Evolutionary conservation across 495 filamentous ascomycete genomes (phyloP), one percentile per base, ranked within the genome.

Genomic region (Penicillium malachiteum): DNA sequence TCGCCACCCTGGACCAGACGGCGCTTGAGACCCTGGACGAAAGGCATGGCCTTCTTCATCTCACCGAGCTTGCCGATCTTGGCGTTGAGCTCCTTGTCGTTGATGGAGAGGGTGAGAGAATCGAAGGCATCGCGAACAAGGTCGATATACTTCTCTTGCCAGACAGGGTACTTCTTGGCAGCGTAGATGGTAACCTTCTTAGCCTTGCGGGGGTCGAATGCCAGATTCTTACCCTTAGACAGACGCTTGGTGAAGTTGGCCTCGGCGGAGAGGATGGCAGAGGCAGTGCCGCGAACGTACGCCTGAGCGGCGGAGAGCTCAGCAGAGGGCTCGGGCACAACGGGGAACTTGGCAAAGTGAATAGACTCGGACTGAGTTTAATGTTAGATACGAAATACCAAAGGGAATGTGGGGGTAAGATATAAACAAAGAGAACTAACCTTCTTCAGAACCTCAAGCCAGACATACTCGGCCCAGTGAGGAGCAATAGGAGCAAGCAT

Each of bases 11-110:
- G 68, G 42, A 87, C 69, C 21, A 98, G 79, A 16, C 89, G 81
- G 63, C 82, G 87, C 86, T 96, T 97, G 47, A 98, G 73, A 1
- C 65, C 72, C 71, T 97, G 91, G 5, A 97, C 85, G 64, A 97
- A 98, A 5, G 95, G 95, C 94, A 97, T 97, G 26, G 90, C 93
- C 72, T 93, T 91, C 83, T 98, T 98, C 82, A 88, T 90, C 73
- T 97, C 93, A 30, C 82, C 80, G 64, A 94, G 82, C 75, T 92
- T 92, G 62, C 80, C 82, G 17, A 93, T 81, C 63, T 85, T 82
- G 48, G 81, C 81, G 62, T 82, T 89, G 16, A 97, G 74, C 50
- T 81, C 82, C 76, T 94, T 95, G 64, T 96, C 90, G 57, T 95
- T 84, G 60, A 88, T 67, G 18, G 66, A 68, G 55, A 90, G 57